phyloP scores from a whole-genome alignment of 305 asterid species.

The Stenogyne calaminthoides region DNA sequence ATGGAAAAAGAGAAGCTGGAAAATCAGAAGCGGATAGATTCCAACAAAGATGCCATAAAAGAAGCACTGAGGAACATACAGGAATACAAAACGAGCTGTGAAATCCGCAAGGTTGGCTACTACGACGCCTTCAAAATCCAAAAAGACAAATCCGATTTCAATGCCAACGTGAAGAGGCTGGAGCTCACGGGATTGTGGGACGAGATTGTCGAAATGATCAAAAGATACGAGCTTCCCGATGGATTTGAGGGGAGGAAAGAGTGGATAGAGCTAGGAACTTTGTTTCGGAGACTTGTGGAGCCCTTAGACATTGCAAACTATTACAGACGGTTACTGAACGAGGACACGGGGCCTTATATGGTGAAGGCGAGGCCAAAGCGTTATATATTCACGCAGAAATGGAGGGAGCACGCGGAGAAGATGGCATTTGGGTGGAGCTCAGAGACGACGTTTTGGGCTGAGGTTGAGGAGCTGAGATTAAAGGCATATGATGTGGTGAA shows the following conservation, averaged over 20 bases:
- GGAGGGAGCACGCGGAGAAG: constrained; percentile 77
- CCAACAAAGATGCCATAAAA: constrained; percentile 47
- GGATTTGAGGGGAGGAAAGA: constrained; percentile 76
- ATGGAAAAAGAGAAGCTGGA: constrained; percentile 64
- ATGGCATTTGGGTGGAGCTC: constrained; percentile 42
- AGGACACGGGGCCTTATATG: constrained; percentile 89
- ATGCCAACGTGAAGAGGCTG: constrained; percentile 62
- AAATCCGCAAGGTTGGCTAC: constrained; percentile 69
- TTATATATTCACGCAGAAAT: constrained; percentile 67
- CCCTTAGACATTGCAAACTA: constrained; percentile 92
- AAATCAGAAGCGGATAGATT: constrained; percentile 61
- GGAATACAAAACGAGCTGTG: constrained; percentile 68
- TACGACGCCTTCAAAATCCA: constrained; percentile 81
- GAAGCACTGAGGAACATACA: constrained; percentile 58
- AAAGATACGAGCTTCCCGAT: constrained; percentile 76
- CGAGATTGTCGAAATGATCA: constrained; percentile 73
- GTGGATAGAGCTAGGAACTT: constrained; percentile 76
- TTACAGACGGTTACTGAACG: constrained; percentile 69
- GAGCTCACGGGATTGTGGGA: constrained; percentile 86
- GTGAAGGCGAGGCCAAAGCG: constrained; percentile 70
- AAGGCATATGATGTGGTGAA: constrained; percentile 44
- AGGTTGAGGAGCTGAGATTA: constrained; percentile 76
- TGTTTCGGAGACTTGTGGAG: constrained; percentile 66
- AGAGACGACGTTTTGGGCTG: constrained; percentile 87
- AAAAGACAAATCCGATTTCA: constrained; percentile 54